Base-by-base conservation (phyloP, 1,139 yeast genomes). In the Taphrina wiesneri region DNA sequence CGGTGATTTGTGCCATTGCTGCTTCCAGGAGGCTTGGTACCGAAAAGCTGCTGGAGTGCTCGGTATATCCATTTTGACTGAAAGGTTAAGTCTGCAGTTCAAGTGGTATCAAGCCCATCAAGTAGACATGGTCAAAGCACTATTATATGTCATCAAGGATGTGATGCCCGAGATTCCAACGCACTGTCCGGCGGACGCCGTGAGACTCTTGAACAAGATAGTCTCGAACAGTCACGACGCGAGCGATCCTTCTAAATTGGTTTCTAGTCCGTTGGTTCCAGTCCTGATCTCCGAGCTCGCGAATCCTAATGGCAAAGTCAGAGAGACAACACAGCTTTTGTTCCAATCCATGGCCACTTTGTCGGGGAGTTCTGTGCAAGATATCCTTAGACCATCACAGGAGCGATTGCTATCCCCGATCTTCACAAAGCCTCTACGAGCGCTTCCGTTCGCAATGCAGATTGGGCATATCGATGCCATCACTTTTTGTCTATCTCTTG, bases 381-480 rank as follows among this genome's bases (percentile, higher is more conserved):
- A 86, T 0, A 83, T 95, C 70, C 86, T 95, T 76, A 85, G 85
- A 11, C 96, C 96, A 17, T 91, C 95, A 60, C 90, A 90, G 71
- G 87, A 85, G 53, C 84, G 92, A 56, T 79, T 95, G 53, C 78
- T 95, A 59, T 90, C 96, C 0, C 99, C 99, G 7, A 93, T 95
- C 51, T 95, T 93, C 78, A 96, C 97, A 5, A 95, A 95, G 74
- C 99, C 99, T 0, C 78, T 95, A 68, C 82, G 99, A 69, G 99
- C 99, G 0, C 81, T 95, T 69, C 99, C 99, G 0, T 93, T 95
- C 78, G 96, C 97, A 2, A 93, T 92, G 97, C 99, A 95, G 77
- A 93, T 95, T 67, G 99, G 99, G 39, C 92, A 93, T 75, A 91
- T 95, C 69, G 99, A 93, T 77, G 99, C 98, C 0, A 90, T 95